Base-by-base conservation (phyloP, 345 rosid genomes). In the Euphorbia peplus region DNA sequence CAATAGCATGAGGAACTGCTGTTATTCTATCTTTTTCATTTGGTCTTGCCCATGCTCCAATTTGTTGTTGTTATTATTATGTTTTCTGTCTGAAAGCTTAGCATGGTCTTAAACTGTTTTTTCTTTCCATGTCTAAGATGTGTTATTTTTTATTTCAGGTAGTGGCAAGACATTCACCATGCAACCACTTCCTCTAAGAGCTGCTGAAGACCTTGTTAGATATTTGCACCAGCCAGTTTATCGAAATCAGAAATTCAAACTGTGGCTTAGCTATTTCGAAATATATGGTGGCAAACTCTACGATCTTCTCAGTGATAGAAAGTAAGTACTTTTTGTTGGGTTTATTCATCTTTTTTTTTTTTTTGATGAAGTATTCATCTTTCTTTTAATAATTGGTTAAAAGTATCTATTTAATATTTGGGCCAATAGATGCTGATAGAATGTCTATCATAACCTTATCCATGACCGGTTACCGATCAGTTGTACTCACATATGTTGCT, bases 81-180 rank as follows among this genome's bases (percentile, higher is more conserved):
- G 22, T 48, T 11, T 69, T 63, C 25, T 65, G 21, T n/a, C n/a
- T n/a, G n/a, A n/a, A 47, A 69, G 66, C 14, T 39, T 15, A 32
- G 30, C 28, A 6, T 56, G 32, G 15, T 12, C 14, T 19, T n/a
- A 39, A 22, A 54, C 32, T 54, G 32, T 46, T 60, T 47, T 25
- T 3, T n/a, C n/a, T n/a, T 63, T 65, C 61, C 42, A 4, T 16
- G 19, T 13, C 35, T 58, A 59, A 30, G 22, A 59, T 15, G 41
- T 16, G 53, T 14, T 63, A 13, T 13, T 60, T 22, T n/a, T 29
- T 66, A n/a, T 76, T 83, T 69, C 90, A 93, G 97, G 97, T 75
- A 93, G 98, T 71, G 98, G 98, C 58, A 93, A 93, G 89, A 93
- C 97, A 63, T 93, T 80, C 72, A 93, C 97, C n/a, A 93, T 93